Evolutionary conservation across 139 green algal species (phyloP).

Genomic region (Picochlorum sp.): DNA sequence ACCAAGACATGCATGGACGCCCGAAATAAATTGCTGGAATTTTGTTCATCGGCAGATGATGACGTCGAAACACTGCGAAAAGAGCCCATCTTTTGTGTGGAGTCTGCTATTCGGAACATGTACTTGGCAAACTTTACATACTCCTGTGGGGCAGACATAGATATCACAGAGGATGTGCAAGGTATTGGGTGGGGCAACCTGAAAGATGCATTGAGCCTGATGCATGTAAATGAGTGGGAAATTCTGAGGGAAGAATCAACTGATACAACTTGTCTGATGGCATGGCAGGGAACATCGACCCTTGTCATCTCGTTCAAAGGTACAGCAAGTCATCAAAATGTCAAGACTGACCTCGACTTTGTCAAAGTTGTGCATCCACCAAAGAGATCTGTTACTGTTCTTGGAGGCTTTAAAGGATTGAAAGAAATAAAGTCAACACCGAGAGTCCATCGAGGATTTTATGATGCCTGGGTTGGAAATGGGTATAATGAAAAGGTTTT

Average conservation of each 20-base stretch:
- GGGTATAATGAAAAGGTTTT: constrained; percentile 6
- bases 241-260: constrained; percentile 32
- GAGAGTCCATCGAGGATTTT: constrained; percentile 11
- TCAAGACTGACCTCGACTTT: constrained; percentile 33
- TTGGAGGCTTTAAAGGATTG: background rate
- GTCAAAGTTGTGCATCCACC: constrained; percentile 4
- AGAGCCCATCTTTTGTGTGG: constrained; percentile 59
- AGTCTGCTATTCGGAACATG: constrained; percentile 48
- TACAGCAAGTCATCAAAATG: constrained; percentile 28
- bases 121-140: constrained; percentile 47
- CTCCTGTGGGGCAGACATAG: constrained; percentile 7
- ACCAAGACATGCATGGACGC: background rate
- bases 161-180: background rate
- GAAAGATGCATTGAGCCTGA: constrained; percentile 7
- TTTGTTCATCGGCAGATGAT: background rate
- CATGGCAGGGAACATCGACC: constrained; percentile 14
- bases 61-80: background rate
- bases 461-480: constrained; percentile 4
- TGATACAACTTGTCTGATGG: constrained; percentile 28
- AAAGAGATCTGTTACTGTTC: constrained; percentile 1
- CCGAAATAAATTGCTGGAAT: too few species aligned
- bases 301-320: constrained; percentile 40
- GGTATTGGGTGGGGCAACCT: constrained; percentile 1
- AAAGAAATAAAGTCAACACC: background rate
- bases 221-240: constrained; percentile 9